Percentiles rank a stretch among this genome's conserved stretches.
Evolutionary conservation across 805 yeast species (phyloP).

Genomic region (Clavispora fructus): DNA sequence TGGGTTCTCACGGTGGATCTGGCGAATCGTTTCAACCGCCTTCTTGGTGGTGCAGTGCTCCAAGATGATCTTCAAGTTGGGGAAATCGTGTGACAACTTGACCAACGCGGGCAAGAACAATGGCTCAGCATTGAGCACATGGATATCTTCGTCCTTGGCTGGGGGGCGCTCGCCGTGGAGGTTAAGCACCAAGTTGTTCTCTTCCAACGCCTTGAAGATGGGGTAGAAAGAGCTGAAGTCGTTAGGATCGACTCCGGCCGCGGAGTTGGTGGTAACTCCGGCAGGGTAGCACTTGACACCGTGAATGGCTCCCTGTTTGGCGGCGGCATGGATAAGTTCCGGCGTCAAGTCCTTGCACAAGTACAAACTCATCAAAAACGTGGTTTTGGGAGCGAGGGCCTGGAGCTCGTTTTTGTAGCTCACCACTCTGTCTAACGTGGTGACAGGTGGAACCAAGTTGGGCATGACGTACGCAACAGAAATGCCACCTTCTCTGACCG

Average conservation of each 20-base stretch:
- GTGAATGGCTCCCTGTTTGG: constrained; percentile 55
- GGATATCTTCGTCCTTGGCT: constrained; percentile 55
- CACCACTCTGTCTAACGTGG: constrained; percentile 65
- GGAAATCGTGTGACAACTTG: constrained; percentile 77
- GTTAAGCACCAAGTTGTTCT: constrained; percentile 71
- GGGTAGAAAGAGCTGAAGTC: constrained; percentile 88
- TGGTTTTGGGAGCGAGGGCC: constrained; percentile 69
- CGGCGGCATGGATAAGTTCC: constrained; percentile 76
- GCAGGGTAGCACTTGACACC: constrained; percentile 99
- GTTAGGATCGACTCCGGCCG: constrained; percentile 88
- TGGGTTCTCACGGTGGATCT: constrained; percentile 33
- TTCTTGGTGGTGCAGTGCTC: constrained; percentile 94
- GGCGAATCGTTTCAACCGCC: constrained; percentile 73
- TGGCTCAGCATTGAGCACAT: constrained; percentile 91
- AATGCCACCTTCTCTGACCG: constrained; percentile 84
- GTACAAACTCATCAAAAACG: constrained; percentile 88
- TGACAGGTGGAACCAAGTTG: constrained; percentile 87
- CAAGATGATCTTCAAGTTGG: constrained; percentile 75
- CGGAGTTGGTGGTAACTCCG: constrained; percentile 97
- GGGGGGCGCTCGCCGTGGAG: constrained; percentile 93
- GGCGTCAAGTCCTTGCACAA: constrained; percentile 78
- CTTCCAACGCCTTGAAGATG: constrained; percentile 82
- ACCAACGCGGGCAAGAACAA: constrained; percentile 83
- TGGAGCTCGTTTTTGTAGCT: constrained; percentile 64
- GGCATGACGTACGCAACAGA: constrained; percentile 96